These are phyloP conservation scores for Castanea sativa DNA, from an alignment of 306 rosid species.

Conservation along the genomic window DNA sequence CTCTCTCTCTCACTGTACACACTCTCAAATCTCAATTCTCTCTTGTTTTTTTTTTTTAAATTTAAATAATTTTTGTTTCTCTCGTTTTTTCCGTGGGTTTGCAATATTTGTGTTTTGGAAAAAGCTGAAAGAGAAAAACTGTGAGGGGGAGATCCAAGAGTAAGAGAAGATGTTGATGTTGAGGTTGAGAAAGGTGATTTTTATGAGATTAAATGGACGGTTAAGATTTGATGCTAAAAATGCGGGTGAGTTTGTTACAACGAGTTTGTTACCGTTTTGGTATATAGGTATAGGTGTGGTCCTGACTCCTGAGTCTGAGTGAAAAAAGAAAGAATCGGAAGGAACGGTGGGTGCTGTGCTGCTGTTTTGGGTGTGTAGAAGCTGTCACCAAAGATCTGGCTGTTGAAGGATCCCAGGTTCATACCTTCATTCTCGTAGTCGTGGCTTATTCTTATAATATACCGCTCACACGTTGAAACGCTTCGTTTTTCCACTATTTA, in stretches of 20 bases:
- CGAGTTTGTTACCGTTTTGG: background rate
- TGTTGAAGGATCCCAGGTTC: conserved; percentile 17
- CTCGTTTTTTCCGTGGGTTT: background rate
- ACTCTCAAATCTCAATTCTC: too few relatives aligned
- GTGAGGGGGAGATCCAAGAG: conserved; percentile 41
- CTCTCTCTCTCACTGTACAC: background rate
- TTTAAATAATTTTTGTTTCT: background rate
- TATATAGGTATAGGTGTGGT: conserved; percentile 10
- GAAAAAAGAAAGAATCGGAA: background rate
- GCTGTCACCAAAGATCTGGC: conserved; percentile 7
- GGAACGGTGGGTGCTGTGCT: conserved; percentile 19
- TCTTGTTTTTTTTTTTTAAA: too few relatives aligned
- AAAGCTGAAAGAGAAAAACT: background rate
- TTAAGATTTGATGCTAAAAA: conserved; percentile 27
- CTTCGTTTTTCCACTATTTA: too few relatives aligned
- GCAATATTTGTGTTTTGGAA: background rate
- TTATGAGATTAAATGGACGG: conserved; percentile 37
- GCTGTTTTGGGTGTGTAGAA: background rate
- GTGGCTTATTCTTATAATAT: too few relatives aligned
- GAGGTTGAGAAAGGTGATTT: conserved; percentile 9
- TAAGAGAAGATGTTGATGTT: conserved; percentile 19
- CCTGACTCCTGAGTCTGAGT: conserved; percentile 15
- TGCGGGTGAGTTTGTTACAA: background rate
- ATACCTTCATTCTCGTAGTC: background rate
- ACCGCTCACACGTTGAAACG: too few relatives aligned